A percentile compares a stretch with the other conserved stretches of the same genome.
Evolutionary conservation across 768 basidiomycete genomes (phyloP).

Genomic region (Suillus clintonianus): DNA sequence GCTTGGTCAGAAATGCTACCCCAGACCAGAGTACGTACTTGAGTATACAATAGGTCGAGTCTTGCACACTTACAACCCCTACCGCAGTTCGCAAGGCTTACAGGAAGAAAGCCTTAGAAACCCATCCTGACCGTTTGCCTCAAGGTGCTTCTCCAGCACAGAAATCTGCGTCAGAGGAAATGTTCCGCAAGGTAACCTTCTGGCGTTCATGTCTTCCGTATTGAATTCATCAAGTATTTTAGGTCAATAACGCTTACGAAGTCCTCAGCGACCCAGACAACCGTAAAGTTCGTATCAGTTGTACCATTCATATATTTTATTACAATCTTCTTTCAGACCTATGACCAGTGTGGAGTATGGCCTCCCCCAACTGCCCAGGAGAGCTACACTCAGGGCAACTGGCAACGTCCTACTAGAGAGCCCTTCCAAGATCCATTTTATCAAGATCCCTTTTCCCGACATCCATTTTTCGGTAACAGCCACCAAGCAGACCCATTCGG

Average conservation of each 20-base stretch:
- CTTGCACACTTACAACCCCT: slow-evolving; percentile 6
- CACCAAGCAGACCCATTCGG: slow-evolving; percentile 27
- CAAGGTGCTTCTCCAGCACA: slow-evolving; percentile 55
- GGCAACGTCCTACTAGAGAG: slow-evolving; percentile 15
- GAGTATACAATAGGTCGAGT: not conserved
- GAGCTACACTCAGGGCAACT: slow-evolving; percentile 9
- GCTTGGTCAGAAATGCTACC: slow-evolving; percentile 52
- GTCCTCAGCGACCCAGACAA: slow-evolving; percentile 64
- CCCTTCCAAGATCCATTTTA: slow-evolving; percentile 22
- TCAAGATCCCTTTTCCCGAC: slow-evolving; percentile 20
- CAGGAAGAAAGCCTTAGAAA: slow-evolving; percentile 67
- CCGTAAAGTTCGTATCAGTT: slow-evolving; percentile 44
- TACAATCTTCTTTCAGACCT: slow-evolving; percentile 42
- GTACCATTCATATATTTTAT: slow-evolving; percentile 3
- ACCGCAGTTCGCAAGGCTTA: slow-evolving; percentile 75
- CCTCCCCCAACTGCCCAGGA: slow-evolving; percentile 53
- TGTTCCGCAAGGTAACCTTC: slow-evolving; percentile 44
- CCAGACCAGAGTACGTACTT: slow-evolving; percentile 62
- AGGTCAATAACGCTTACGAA: slow-evolving; percentile 83
- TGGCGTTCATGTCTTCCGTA: slow-evolving; percentile 31
- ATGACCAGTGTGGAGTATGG: slow-evolving; percentile 75
- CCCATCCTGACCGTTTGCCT: slow-evolving; percentile 74
- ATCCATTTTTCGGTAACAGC: slow-evolving; percentile 25
- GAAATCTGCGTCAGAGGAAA: slow-evolving; percentile 62
- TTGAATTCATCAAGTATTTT: not conserved